Percentiles rank a stretch among this genome's conserved stretches.
These are phyloP conservation scores for Citrus reticulata DNA, from an alignment of 345 rosid species.

Conservation along the genomic window DNA sequence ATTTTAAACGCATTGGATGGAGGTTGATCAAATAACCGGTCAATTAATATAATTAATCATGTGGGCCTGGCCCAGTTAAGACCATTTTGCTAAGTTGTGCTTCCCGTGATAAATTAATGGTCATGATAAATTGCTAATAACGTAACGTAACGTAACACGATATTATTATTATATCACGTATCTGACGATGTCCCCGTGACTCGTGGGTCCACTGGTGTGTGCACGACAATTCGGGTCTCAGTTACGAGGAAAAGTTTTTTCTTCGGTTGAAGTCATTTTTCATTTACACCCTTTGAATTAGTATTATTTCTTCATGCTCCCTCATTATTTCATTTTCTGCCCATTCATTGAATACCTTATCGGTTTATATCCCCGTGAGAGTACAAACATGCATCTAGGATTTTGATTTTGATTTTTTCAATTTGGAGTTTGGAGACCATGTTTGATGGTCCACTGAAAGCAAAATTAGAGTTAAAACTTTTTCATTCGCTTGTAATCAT, in stretches of 20 bases:
- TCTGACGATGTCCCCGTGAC: constrained; percentile 7
- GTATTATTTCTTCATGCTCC: background rate
- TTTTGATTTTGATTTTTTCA: too few species aligned
- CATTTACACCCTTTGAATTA: background rate
- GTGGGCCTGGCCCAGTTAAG: constrained; percentile 10
- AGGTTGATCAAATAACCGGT: background rate
- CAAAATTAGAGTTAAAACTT: too few species aligned
- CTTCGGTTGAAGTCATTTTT: background rate
- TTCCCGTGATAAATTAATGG: background rate
- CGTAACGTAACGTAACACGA: background rate
- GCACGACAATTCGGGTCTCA: background rate
- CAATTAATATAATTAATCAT: background rate
- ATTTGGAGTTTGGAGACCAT: too few species aligned
- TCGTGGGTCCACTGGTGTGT: background rate
- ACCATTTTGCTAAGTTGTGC: background rate
- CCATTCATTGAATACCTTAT: too few species aligned
- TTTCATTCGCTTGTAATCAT: too few species aligned
- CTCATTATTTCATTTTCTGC: background rate
- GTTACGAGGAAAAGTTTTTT: constrained; percentile 1
- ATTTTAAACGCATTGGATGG: background rate
- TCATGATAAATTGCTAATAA: background rate
- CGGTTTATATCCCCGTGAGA: too few species aligned
- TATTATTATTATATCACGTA: too few species aligned
- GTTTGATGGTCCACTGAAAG: too few species aligned
- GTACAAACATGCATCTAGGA: too few species aligned